phyloP scores from a whole-genome alignment of 805 yeast species.

The Nakazawaea wyomingensis region DNA sequence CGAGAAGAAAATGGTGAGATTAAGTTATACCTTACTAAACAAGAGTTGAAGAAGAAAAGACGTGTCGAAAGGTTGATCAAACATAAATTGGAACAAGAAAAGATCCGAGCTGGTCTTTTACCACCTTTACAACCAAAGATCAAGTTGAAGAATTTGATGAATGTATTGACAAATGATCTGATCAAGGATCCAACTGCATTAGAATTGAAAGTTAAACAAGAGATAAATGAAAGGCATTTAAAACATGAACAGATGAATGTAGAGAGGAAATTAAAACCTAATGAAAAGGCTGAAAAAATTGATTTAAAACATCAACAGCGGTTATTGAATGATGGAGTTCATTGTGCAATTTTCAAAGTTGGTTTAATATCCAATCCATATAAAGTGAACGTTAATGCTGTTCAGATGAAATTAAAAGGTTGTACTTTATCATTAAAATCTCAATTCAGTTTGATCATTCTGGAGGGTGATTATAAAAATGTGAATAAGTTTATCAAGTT shows the following conservation, averaged over 20 bases:
- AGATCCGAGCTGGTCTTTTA: constrained; percentile 73
- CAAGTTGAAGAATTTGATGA: constrained; percentile 78
- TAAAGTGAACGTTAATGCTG: constrained; percentile 78
- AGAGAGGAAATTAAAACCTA: constrained; percentile 55
- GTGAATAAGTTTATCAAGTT: constrained; percentile 60
- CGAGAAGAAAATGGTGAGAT: neutral
- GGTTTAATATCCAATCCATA: constrained; percentile 51
- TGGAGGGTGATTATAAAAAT: constrained; percentile 67
- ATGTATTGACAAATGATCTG: constrained; percentile 78
- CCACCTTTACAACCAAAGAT: constrained; percentile 91
- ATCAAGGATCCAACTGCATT: constrained; percentile 85
- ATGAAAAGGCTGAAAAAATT: constrained; percentile 48
- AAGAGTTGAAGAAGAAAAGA: constrained; percentile 70
- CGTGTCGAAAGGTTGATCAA: constrained; percentile 59
- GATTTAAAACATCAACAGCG: constrained; percentile 42
- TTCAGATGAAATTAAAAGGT: constrained; percentile 65
- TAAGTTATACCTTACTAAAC: constrained; percentile 63
- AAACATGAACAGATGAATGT: constrained; percentile 59
- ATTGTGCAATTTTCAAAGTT: constrained; percentile 55
- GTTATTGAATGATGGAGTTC: constrained; percentile 42
- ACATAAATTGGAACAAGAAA: constrained; percentile 69
- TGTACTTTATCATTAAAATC: constrained; percentile 41
- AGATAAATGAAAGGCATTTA: constrained; percentile 56
- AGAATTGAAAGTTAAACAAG: constrained; percentile 64
- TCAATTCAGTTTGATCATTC: constrained; percentile 53